These are phyloP conservation scores for Trichophyton rubrum DNA, from an alignment of 2,329 filamentous ascomycete genomes.

Conservation along the genomic window DNA sequence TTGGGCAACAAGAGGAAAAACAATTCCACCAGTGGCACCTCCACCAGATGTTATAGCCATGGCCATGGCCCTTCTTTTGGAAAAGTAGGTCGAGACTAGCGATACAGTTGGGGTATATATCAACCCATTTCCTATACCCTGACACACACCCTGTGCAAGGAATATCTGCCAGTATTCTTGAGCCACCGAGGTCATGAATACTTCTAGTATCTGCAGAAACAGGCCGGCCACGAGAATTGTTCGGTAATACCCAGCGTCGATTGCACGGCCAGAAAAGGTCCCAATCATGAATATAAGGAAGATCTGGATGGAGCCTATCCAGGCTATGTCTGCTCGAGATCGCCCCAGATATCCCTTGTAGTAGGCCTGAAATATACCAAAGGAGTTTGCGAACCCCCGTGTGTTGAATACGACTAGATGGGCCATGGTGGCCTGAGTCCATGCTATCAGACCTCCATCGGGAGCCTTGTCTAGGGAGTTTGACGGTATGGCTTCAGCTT, in stretches of 20 bases:
- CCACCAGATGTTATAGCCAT: constrained; percentile 49
- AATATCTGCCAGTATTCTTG: constrained; percentile 40
- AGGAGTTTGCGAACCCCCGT: constrained; percentile 43
- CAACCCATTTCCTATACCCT: constrained; percentile 44
- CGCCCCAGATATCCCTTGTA: constrained; percentile 34
- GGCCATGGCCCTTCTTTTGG: constrained; percentile 43
- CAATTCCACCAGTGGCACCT: constrained; percentile 48
- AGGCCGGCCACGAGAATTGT: constrained; percentile 21
- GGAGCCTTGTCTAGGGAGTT: constrained; percentile 18
- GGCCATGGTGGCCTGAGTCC: constrained; percentile 42
- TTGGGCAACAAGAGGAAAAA: constrained; percentile 48
- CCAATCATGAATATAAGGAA: constrained; percentile 40
- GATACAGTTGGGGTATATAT: constrained; percentile 44
- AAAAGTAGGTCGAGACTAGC: constrained; percentile 49
- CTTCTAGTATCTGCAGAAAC: constrained; percentile 35
- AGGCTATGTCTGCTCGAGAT: constrained; percentile 39
- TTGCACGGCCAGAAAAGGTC: constrained; percentile 39
- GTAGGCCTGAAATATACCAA: constrained; percentile 44
- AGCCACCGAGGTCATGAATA: constrained; percentile 40
- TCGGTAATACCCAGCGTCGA: constrained; percentile 41
- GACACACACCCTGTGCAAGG: constrained; percentile 43
- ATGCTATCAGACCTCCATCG: constrained; percentile 43
- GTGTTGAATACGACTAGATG: constrained; percentile 47
- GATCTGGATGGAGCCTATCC: constrained; percentile 42
- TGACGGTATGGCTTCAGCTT: neutral